Conservation (phyloP, 345 rosid genomes). For the Acer saccharum region DNA sequence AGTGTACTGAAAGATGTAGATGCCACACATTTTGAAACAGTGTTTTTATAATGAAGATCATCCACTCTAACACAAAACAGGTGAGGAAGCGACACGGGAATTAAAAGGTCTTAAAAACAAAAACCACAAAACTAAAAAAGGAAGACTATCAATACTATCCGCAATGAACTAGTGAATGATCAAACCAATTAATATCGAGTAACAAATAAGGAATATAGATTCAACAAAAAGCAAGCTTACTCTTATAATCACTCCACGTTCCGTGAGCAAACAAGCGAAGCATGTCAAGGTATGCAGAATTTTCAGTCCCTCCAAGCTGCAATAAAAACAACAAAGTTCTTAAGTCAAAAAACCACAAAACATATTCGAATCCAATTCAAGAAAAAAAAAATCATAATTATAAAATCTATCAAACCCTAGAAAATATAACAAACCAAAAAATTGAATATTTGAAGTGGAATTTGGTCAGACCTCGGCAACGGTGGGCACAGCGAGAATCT, state of each 20-base stretch:
- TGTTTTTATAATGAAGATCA: too few relatives aligned
- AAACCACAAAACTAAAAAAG: not conserved
- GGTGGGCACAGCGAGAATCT: constrained; percentile 73
- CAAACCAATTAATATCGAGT: not conserved
- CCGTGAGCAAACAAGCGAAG: constrained; percentile 90
- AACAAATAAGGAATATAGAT: not conserved
- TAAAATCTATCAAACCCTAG: not conserved
- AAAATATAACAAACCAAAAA: not conserved
- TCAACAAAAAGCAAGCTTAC: constrained; percentile 37
- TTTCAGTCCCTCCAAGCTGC: constrained; percentile 88
- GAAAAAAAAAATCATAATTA: too few relatives aligned
- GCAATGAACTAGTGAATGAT: not conserved
- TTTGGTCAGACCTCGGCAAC: constrained; percentile 52
- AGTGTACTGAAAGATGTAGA: too few relatives aligned
- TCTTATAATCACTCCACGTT: constrained; percentile 91
- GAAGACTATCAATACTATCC: not conserved
- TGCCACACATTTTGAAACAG: too few relatives aligned
- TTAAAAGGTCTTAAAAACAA: not conserved
- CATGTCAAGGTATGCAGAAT: constrained; percentile 53
- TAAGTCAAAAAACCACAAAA: not conserved
- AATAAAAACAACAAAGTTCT: not conserved
- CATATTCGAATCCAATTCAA: not conserved
- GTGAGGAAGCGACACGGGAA: too few relatives aligned
- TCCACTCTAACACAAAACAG: too few relatives aligned
- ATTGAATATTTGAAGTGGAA: not conserved